Evolutionary conservation across 2,329 filamentous ascomycete species (phyloP).

Genomic region (Pseudocercospora pini-densiflorae): DNA sequence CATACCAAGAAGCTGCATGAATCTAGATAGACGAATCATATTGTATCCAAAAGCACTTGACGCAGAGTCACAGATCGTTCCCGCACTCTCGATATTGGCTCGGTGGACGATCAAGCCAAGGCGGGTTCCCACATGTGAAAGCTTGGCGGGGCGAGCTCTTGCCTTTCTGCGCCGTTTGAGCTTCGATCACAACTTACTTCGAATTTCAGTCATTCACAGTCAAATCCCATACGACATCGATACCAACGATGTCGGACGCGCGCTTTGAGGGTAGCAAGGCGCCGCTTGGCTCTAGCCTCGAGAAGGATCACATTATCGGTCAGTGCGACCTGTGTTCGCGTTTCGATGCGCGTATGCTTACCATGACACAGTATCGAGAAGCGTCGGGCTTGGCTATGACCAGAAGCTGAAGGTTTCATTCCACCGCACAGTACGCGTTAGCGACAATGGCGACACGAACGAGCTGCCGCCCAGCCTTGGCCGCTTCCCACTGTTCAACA

Average conservation of each 20-base stretch:
- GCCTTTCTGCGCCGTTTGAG: neutral
- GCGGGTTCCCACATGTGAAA: neutral
- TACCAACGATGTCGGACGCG: neutral
- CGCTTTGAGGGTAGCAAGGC: neutral
- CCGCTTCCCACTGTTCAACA: constrained; percentile 46
- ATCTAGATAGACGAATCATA: constrained; percentile 37
- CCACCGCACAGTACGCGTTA: constrained; percentile 40
- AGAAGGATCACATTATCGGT: neutral
- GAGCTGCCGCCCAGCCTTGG: constrained; percentile 46
- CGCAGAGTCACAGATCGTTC: neutral
- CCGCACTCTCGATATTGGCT: too few relatives aligned
- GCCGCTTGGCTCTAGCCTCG: neutral
- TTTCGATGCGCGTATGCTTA: neutral
- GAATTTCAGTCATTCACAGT: too few relatives aligned
- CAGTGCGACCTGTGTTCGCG: too few relatives aligned
- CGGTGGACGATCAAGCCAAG: neutral
- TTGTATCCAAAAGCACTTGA: constrained; percentile 31
- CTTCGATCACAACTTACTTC: too few relatives aligned
- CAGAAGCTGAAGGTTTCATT: constrained; percentile 27
- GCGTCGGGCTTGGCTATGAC: neutral
- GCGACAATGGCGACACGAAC: constrained; percentile 43
- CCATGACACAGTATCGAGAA: constrained; percentile 7
- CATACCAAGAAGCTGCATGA: constrained; percentile 28
- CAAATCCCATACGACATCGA: too few relatives aligned
- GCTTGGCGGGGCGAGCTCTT: neutral